These are phyloP conservation scores for Spongiforma sp. DNA, from an alignment of 1,284 basidiomycete species.

Conservation along the genomic window DNA sequence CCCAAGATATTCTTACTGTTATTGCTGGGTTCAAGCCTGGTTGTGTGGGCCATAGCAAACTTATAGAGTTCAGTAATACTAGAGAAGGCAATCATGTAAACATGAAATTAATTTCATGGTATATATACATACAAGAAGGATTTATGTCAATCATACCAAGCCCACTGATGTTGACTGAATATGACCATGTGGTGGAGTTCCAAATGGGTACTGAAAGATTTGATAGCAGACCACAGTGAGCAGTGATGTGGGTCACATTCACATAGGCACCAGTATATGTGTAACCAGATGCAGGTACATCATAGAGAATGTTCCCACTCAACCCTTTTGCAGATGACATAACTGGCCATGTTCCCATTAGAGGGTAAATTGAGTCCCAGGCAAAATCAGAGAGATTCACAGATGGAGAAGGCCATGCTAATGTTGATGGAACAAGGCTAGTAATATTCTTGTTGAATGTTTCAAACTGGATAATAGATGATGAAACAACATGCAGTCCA, in stretches of 20 bases:
- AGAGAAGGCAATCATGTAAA: too few relatives aligned
- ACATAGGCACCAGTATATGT: constrained; percentile 11
- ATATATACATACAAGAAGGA: too few relatives aligned
- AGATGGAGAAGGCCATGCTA: constrained; percentile 8
- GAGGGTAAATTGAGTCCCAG: constrained; percentile 7
- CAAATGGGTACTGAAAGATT: constrained; percentile 1
- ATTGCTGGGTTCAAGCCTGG: too few relatives aligned
- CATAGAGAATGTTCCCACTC: constrained; percentile 16
- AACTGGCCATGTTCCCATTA: constrained; percentile 2
- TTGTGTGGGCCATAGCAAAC: too few relatives aligned
- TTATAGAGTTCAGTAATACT: too few relatives aligned
- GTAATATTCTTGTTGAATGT: constrained; percentile 7
- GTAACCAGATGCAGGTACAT: constrained; percentile 2
- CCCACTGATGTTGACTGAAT: constrained; percentile 5
- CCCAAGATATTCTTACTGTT: too few relatives aligned
- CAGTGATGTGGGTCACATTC: constrained; percentile 13
- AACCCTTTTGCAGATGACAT: constrained; percentile 17
- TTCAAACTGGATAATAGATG: constrained; percentile 28
- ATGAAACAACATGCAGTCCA: constrained; percentile 23
- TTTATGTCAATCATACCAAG: constrained; percentile 3
- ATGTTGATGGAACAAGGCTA: constrained; percentile 1
- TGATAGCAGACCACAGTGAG: constrained; percentile 19
- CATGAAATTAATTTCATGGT: too few relatives aligned
- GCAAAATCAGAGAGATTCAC: constrained; percentile 3
- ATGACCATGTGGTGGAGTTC: not conserved